phyloP scores from a whole-genome alignment of 2,329 filamentous ascomycete genomes.

The Eutypella sp. region DNA sequence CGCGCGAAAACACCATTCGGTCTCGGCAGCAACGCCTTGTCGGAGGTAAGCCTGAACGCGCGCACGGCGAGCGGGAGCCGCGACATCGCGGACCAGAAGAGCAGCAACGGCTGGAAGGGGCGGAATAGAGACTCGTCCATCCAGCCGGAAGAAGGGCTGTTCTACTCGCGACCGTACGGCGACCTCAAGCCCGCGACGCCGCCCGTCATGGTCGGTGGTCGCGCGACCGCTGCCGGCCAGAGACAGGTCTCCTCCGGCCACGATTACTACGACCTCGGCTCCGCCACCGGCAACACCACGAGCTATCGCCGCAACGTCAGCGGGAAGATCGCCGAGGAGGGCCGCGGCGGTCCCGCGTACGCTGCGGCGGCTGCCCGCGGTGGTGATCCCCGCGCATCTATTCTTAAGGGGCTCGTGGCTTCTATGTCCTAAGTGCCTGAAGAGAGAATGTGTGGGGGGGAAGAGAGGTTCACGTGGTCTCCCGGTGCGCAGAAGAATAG shows the following conservation, averaged over 20 bases:
- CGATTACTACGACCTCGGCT: slow-evolving; percentile 42
- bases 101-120: slow-evolving; percentile 14
- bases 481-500: too few relatives aligned
- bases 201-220: slow-evolving; percentile 44
- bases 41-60: slow-evolving; percentile 42
- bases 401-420: neutral
- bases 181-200: slow-evolving; percentile 49
- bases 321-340: slow-evolving; percentile 70
- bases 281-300: slow-evolving; percentile 16
- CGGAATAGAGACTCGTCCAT: slow-evolving; percentile 39
- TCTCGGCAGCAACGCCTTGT: slow-evolving; percentile 31
- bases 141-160: slow-evolving; percentile 39
- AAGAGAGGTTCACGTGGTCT: neutral
- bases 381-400: neutral
- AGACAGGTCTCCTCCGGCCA: slow-evolving; percentile 57
- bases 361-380: neutral
- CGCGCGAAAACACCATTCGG: slow-evolving; percentile 27
- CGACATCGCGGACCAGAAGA: slow-evolving; percentile 41
- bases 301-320: slow-evolving; percentile 58
- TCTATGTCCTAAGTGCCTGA: neutral
- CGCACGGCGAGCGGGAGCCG: slow-evolving; percentile 37
- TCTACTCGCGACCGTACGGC: slow-evolving; percentile 56
- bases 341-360: slow-evolving; percentile 41
- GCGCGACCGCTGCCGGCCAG: slow-evolving; percentile 16
- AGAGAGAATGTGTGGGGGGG: neutral